Evolutionary conservation across 164 flowering plant genomes (phyloP).

Genomic region (Chloranthus sessilifolius): DNA sequence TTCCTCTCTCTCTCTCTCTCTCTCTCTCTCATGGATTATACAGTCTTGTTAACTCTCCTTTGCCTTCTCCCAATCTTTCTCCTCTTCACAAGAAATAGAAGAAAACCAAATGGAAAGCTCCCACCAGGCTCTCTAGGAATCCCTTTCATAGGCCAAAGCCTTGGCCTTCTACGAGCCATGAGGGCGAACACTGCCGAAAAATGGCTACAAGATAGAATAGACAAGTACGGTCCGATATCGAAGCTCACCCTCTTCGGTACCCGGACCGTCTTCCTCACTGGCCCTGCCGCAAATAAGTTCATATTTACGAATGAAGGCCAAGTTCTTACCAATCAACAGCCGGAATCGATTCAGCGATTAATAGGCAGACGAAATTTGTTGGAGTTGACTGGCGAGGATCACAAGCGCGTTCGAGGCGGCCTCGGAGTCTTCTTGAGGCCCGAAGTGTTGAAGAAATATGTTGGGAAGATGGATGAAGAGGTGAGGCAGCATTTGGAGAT

Average conservation of each 20-base stretch:
- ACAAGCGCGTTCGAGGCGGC: slow-evolving; percentile 23
- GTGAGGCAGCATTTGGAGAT: slow-evolving; percentile 16
- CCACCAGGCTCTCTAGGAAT: slow-evolving; percentile 39
- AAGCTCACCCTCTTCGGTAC: slow-evolving; percentile 35
- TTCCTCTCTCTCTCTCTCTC: slow-evolving; percentile 6
- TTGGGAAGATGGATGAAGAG: slow-evolving; percentile 23
- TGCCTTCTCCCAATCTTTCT: slow-evolving; percentile 11
- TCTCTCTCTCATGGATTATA: slow-evolving; percentile 8
- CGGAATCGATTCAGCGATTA: slow-evolving; percentile 22
- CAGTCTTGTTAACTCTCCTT: slow-evolving; percentile 14
- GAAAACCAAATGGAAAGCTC: slow-evolving; percentile 13
- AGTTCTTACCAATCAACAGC: slow-evolving; percentile 25
- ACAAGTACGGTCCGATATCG: slow-evolving; percentile 30
- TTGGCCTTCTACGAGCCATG: slow-evolving; percentile 31
- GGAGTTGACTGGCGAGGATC: slow-evolving; percentile 26
- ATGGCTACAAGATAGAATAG: slow-evolving; percentile 29
- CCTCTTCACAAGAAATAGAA: slow-evolving; percentile 2
- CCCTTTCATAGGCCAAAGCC: slow-evolving; percentile 40
- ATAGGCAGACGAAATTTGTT: slow-evolving; percentile 23
- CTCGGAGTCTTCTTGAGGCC: slow-evolving; percentile 24
- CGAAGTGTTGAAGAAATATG: slow-evolving; percentile 21
- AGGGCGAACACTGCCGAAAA: slow-evolving; percentile 28
- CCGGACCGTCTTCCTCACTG: slow-evolving; percentile 30
- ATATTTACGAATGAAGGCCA: slow-evolving; percentile 21
- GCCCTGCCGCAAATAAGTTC: slow-evolving; percentile 40